Evolutionary conservation across 768 basidiomycete genomes (phyloP), one percentile per base, ranked within the genome.

Genomic region (Harrya chromipes): DNA sequence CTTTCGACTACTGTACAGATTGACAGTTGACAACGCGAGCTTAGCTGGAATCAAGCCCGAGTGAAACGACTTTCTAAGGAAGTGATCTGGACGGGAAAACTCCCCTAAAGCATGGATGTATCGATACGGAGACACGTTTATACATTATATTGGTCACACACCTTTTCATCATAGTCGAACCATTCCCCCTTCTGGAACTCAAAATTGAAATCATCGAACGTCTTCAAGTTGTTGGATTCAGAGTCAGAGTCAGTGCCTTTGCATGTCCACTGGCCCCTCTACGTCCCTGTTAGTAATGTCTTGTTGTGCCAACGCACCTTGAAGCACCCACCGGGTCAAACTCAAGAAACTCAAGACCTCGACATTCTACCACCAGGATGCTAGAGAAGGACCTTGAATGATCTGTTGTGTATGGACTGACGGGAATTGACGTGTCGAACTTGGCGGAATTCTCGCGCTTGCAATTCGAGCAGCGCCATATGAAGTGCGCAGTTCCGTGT

Each of bases 111-210:
- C 31, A 46, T 40, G 43, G 27, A 36, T 10, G 10, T 4, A 33
- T 57, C 4, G 21, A 49, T 46, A 31, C 13, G 21, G 38, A 24
- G n/a, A 6, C 16, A 23, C 6, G 20, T 20, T 29, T 20, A 24
- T 27, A 29, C 23, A 12, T 24, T 16, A 19, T n/a, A n/a, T n/a
- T n/a, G n/a, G 17, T 16, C 31, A 42, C 49, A 38, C 53, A 85
- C 92, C 79, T 93, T 91, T 66, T 95, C 92, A 57, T 95, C 92
- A 57, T 95, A 95, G 59, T 94, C 92, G 12, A 74, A 80, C 93
- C 93, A 95, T 50, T 66, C 64, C 64, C 84, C 82, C 0, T 60
- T 46, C 24, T 48, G 29, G 42, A 63, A 70, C 27, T 85, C 82
- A n/a, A 90, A 11, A 29, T 29, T 13, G 29, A 11, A 29, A 29